Evolutionary conservation across 805 yeast species (phyloP).

Genomic region (Candida ipomoeae): DNA sequence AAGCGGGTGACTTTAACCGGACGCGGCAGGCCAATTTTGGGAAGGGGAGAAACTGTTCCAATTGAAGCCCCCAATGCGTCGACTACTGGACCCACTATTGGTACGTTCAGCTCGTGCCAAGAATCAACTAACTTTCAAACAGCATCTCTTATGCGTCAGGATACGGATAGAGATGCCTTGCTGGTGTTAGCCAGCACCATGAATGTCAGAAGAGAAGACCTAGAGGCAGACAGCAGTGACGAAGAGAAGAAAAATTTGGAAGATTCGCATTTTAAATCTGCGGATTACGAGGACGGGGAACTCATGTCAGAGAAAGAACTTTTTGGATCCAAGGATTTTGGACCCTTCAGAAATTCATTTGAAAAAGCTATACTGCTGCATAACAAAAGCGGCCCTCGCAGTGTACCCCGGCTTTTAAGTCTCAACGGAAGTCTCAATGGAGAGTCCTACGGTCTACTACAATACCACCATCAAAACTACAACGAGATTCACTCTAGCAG

Average conservation of each 20-base stretch:
- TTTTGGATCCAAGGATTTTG: conserved; percentile 28
- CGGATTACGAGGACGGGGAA: conserved; percentile 25
- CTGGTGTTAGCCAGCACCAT: conserved; percentile 31
- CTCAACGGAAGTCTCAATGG: conserved; percentile 29
- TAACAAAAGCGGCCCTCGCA: conserved; percentile 5
- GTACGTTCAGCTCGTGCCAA: conserved; percentile 23
- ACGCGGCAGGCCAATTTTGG: conserved; percentile 22
- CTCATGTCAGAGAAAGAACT: conserved; percentile 37
- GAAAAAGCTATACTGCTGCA: conserved; percentile 27
- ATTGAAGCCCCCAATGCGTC: conserved; percentile 13
- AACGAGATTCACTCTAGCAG: conserved; percentile 2
- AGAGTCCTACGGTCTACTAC: conserved; percentile 31
- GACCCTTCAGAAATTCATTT: conserved; percentile 16
- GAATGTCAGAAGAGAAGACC: conserved; percentile 35
- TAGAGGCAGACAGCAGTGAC: conserved; percentile 31
- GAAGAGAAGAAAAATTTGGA: conserved; percentile 18
- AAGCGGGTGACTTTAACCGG: conserved; percentile 26
- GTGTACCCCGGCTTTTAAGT: conserved; percentile 21
- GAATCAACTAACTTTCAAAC: conserved; percentile 4
- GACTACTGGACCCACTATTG: conserved; percentile 27
- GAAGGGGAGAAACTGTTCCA: conserved; percentile 34
- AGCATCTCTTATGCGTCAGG: conserved; percentile 27
- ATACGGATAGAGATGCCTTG: conserved; percentile 39
- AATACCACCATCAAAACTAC: conserved; percentile 32
- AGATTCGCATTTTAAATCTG: neutral